Conservation (phyloP, 1,284 basidiomycete genomes). For the Tremellales sp. region DNA sequence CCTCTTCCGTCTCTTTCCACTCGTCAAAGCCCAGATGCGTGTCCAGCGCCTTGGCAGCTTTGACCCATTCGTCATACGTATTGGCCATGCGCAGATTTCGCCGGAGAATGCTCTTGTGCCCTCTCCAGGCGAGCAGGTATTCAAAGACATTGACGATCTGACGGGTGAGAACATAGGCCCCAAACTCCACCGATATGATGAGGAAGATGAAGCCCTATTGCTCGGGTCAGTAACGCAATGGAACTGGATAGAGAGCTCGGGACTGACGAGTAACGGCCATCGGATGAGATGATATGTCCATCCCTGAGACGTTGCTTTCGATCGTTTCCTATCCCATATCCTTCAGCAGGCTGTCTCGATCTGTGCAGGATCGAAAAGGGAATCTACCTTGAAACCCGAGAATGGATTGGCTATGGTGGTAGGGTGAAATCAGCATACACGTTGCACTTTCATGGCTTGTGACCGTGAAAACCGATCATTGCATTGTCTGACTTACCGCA, state of each 20-base stretch:
- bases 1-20: constrained; percentile 81
- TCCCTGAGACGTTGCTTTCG: constrained; percentile 60
- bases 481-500: constrained; percentile 54
- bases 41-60: constrained; percentile 73
- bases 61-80: constrained; percentile 76
- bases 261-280: constrained; percentile 80
- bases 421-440: constrained; percentile 4
- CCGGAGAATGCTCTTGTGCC: constrained; percentile 72
- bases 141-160: constrained; percentile 93
- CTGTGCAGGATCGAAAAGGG: neutral
- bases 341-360: constrained; percentile 38
- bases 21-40: constrained; percentile 74
- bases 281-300: constrained; percentile 75
- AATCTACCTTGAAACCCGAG: constrained; percentile 56
- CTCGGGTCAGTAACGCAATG: neutral
- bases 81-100: constrained; percentile 68
- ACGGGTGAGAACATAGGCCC: constrained; percentile 77
- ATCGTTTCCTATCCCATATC: constrained; percentile 51
- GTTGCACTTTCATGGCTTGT: too few species aligned
- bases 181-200: constrained; percentile 81
- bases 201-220: constrained; percentile 70
- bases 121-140: constrained; percentile 85
- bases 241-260: neutral
- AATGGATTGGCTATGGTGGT: constrained; percentile 62
- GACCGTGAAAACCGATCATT: neutral